Evolutionary conservation across 257 asterid species (phyloP).

Genomic region (Solanum chilense): DNA sequence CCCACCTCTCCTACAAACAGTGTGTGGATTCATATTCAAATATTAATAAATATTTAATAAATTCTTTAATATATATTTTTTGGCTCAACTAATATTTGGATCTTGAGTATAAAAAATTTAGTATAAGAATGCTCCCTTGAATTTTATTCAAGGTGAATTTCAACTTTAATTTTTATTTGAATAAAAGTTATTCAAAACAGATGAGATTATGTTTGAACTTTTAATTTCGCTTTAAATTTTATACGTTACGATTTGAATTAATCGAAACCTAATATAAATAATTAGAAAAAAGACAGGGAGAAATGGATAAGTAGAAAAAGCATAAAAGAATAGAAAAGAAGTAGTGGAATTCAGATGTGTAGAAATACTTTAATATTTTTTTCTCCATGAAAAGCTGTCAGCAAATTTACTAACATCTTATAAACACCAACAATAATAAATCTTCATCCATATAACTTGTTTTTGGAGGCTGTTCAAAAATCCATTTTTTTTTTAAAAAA

Average conservation of each 20-base stretch:
- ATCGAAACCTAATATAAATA: not conserved
- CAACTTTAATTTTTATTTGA: not conserved
- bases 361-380: not conserved
- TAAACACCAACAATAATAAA: not conserved
- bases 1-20: not conserved
- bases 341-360: slow-evolving; percentile 20
- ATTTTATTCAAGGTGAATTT: not conserved
- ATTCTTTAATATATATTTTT: not conserved
- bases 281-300: not conserved
- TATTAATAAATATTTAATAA: not conserved
- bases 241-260: fast-evolving
- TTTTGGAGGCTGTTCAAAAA: not conserved
- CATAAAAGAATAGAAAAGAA: not conserved
- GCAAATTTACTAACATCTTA: not conserved
- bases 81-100: not conserved
- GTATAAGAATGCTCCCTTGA: fast-evolving
- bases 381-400: slow-evolving; percentile 4
- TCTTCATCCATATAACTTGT: not conserved
- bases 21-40: not conserved
- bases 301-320: slow-evolving; percentile 1
- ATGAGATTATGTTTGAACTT: not conserved
- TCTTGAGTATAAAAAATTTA: not conserved
- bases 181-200: not conserved
- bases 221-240: fast-evolving
- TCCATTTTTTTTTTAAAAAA: not conserved